Conservation (phyloP, 352 stramenopile species). For the Globisporangium spiculum region DNA sequence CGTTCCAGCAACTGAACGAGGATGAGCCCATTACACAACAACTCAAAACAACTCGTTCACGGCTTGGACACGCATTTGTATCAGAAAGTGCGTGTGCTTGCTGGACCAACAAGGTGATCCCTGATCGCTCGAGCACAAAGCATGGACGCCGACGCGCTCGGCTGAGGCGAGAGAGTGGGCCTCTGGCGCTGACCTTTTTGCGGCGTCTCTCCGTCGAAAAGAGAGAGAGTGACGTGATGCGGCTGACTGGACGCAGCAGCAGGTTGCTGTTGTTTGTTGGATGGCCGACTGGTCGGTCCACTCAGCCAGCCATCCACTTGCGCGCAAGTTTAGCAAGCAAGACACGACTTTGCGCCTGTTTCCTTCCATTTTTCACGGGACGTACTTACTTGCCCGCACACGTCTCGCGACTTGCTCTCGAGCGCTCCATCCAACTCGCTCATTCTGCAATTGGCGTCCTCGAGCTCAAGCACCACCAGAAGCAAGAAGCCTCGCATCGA, state of each 20-base stretch:
- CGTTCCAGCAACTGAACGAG: background rate
- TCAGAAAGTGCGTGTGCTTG: slow-evolving; percentile 2
- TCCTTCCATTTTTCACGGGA: slow-evolving; percentile 10
- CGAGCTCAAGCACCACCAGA: slow-evolving; percentile 14
- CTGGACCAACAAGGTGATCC: background rate
- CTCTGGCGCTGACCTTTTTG: background rate
- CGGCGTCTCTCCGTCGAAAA: background rate
- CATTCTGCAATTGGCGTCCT: slow-evolving; percentile 28
- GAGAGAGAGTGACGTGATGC: background rate
- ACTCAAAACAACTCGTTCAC: background rate
- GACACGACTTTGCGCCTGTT: background rate
- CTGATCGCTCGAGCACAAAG: background rate
- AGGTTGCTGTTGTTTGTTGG: background rate
- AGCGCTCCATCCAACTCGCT: background rate
- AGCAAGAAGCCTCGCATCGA: background rate
- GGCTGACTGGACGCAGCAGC: background rate
- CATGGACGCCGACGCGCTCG: background rate
- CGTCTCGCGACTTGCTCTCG: background rate
- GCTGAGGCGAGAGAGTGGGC: slow-evolving; percentile 5
- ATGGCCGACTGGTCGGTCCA: background rate
- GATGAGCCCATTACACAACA: background rate
- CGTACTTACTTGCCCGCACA: background rate
- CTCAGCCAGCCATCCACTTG: background rate
- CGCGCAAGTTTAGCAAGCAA: background rate
- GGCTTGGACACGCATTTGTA: background rate